Evolutionary conservation across 106 monocot genomes (phyloP).

Genomic region (Apostasia shenzhenica): DNA sequence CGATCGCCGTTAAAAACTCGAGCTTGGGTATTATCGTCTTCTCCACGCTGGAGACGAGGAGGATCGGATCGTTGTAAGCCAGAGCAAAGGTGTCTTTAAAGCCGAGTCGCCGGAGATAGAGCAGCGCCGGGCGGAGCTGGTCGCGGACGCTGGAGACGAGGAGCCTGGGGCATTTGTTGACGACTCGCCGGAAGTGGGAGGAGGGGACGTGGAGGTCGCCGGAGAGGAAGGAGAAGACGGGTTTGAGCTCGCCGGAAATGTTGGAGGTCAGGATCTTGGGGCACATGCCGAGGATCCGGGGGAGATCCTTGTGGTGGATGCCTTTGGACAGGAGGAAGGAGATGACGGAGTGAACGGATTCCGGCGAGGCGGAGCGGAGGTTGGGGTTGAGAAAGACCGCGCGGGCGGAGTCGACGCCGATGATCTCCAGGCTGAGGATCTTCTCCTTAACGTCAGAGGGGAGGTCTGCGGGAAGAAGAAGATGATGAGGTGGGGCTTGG

Average conservation of each 20-base stretch:
- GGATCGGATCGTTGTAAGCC: constrained; percentile 47
- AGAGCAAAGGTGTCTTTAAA: constrained; percentile 34
- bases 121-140: constrained; percentile 59
- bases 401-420: constrained; percentile 72
- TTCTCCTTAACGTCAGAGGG: constrained; percentile 53
- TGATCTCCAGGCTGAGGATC: constrained; percentile 74
- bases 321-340: constrained; percentile 71
- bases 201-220: constrained; percentile 39
- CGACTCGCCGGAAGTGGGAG: constrained; percentile 19
- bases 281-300: constrained; percentile 63
- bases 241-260: constrained; percentile 34
- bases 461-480: constrained; percentile 39
- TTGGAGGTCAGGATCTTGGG: constrained; percentile 55
- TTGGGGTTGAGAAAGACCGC: constrained; percentile 47
- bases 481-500: not conserved
- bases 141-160: constrained; percentile 55
- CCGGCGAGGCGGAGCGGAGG: constrained; percentile 44
- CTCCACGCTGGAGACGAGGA: constrained; percentile 78
- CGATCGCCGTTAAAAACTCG: constrained; percentile 32
- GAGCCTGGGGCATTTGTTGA: constrained; percentile 79
- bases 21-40: constrained; percentile 62
- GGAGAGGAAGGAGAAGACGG: constrained; percentile 77
- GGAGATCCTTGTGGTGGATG: constrained; percentile 64
- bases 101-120: constrained; percentile 58
- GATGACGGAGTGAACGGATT: constrained; percentile 57